Percentiles rank a stretch among this genome's conserved stretches.
These are phyloP conservation scores for Xylaria sp. DNA, from an alignment of 2,329 filamentous ascomycete genomes.

Conservation along the genomic window DNA sequence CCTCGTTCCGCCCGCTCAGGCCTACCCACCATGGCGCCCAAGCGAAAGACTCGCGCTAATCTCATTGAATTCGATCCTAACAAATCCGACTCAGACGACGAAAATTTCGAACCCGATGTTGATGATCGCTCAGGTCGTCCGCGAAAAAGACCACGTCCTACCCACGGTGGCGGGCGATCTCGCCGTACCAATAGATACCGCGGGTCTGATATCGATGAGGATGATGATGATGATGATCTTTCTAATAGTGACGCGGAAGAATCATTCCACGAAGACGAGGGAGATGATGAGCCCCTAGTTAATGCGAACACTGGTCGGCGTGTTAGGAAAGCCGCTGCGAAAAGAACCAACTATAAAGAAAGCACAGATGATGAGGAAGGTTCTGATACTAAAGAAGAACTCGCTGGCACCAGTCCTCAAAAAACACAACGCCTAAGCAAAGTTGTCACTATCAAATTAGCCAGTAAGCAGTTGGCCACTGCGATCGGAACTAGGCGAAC, in stretches of 20 bases:
- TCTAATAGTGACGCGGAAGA: conserved; percentile 64
- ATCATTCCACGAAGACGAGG: conserved; percentile 54
- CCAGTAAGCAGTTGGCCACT: conserved; percentile 40
- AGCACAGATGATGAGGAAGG: conserved; percentile 54
- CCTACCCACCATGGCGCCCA: conserved; percentile 55
- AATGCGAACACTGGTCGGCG: conserved; percentile 57
- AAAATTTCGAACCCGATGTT: conserved; percentile 68
- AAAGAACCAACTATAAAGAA: conserved; percentile 59
- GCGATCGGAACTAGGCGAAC: conserved; percentile 58
- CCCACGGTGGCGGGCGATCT: conserved; percentile 48
- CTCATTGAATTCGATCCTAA: conserved; percentile 70
- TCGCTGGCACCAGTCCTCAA: conserved; percentile 49
- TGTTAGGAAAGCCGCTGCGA: conserved; percentile 57
- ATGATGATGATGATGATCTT: conserved; percentile 58
- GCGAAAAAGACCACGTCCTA: conserved; percentile 55
- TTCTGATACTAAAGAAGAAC: conserved; percentile 53
- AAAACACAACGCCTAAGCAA: conserved; percentile 49
- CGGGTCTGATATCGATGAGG: conserved; percentile 71
- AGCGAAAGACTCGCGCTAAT: conserved; percentile 63
- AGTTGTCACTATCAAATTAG: conserved; percentile 58
- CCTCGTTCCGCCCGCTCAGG: background rate
- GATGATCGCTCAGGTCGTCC: conserved; percentile 50
- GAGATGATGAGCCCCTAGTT: conserved; percentile 51
- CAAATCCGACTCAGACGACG: conserved; percentile 72
- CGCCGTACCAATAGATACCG: conserved; percentile 56